Evolutionary conservation across 2,329 filamentous ascomycete genomes (phyloP), one percentile per base, ranked within the genome.

Genomic region (Xylaria hypoxylon): DNA sequence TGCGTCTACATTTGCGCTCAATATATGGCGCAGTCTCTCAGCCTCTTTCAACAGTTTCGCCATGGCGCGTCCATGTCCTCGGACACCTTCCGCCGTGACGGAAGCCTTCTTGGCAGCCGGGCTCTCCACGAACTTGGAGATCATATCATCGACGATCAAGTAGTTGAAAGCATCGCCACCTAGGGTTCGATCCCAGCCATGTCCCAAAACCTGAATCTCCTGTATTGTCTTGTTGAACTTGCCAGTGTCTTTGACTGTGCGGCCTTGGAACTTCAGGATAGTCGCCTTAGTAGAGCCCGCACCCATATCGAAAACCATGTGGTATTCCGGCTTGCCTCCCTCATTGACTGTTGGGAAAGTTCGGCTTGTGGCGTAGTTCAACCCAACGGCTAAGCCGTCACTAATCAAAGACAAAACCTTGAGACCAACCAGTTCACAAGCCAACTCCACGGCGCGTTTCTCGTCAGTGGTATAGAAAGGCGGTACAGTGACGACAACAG

Each of bases 271-370:
- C 74, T 90, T 91, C 77, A 99, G 81, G 59, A 99, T 84, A 6
- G 94, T 96, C 4, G 95, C 95, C 74, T 93, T 97, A 35, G 95
- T 92, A 51, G 93, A 97, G 4, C 96, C 96, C 72, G 96, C 94
- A 72, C 96, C 96, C 94, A 99, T 98, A 77, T 99, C 96, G 76
- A 96, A 99, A 33, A 99, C 89, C 78, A 99, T 82, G 81, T 99
- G 93, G 74, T 94, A 88, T 80, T 99, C 96, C 0, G 96, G 91
- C 82, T 94, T 94, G 70, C 87, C 91, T 61, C 93, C 93, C 60
- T 96, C 90, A 62, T 88, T 92, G 67, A 96, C 84, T 73, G 88
- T 93, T 42, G 94, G 93, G 80, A 98, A 99, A 17, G 92, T 93
- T 74, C 96, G 89, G 75, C 88, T 92, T 31, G 94, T 97, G 48